Base-by-base conservation (phyloP, 1,284 basidiomycete genomes). In the Trichosporon coremiiforme region DNA sequence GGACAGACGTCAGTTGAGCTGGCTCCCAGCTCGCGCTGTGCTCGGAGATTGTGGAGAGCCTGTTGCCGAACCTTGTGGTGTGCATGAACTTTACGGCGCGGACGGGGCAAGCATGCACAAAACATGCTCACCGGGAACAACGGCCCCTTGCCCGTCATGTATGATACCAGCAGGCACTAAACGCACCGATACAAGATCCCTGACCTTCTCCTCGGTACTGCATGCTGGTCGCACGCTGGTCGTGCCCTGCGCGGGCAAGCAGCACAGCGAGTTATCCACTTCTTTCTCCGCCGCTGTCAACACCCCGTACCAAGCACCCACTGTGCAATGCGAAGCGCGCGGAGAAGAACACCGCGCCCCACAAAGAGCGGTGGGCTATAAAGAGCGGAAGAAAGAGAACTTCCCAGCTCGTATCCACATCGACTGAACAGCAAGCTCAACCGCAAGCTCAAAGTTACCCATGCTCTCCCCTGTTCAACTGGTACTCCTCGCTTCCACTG, bases 111-210 rank as follows among this genome's bases (percentile, higher is more conserved):
- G 10, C 4, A 45, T 15, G 41, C 1, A 2, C 17, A 15, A 22
- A 53, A 22, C 17, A 53, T 53, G 47, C 47, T 53, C 20, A 22
- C 47, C 47, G 47, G 47, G 47, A 53, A 53, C 47, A 9, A 6
- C 47, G 47, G 47, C 47, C 47, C 47, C 47, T 53, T n/a, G 47
- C 47, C 47, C 47, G 47, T 45, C 47, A 22, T 53, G 47, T 53
- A 20, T 2, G 47, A 53, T 53, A 53, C 22, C 20, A 20, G 20
- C 47, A 53, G 47, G 47, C 47, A 53, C 47, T 53, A 6, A 22
- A 20, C 8, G 22, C 47, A 53, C n/a, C 47, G 47, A 53, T 2
- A 22, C 47, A n/a, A 1, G 7, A 17, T 22, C 47, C 47, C 47
- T 53, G 47, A 53, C 20, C 1, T n/a, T 15, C 17, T 9, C 20